These are phyloP conservation scores for Bretziella fagacearum DNA, from an alignment of 2,329 filamentous ascomycete genomes.

Conservation along the genomic window DNA sequence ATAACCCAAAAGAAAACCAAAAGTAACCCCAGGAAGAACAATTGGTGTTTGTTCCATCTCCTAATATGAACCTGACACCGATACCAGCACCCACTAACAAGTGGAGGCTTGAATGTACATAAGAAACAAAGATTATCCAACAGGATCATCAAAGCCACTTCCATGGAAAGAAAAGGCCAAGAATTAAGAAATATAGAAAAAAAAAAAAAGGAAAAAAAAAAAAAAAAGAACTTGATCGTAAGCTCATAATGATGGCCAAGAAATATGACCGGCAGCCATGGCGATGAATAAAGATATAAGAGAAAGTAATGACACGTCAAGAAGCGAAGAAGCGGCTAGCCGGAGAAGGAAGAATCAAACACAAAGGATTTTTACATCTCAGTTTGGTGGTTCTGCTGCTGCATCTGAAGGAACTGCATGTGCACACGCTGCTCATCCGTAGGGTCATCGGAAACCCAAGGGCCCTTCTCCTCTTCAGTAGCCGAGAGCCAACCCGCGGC, in stretches of 20 bases:
- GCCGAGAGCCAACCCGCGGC: conserved; percentile 70
- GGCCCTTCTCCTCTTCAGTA: conserved; percentile 72
- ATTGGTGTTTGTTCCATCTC: too few species aligned
- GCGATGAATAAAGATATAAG: conserved; percentile 2
- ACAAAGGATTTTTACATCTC: too few species aligned
- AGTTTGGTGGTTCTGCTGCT: not conserved
- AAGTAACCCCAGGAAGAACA: too few species aligned
- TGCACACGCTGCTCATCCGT: conserved; percentile 43
- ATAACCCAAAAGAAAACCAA: too few species aligned
- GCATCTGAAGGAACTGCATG: conserved; percentile 20
- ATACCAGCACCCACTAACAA: too few species aligned
- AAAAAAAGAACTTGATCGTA: conserved; percentile 9
- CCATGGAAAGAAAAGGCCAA: too few species aligned
- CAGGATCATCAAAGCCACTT: too few species aligned
- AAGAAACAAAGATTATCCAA: conserved; percentile 3
- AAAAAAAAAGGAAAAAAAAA: conserved; percentile 9
- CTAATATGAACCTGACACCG: too few species aligned
- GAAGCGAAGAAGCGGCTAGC: too few species aligned
- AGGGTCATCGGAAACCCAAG: conserved; percentile 62
- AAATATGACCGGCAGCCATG: too few species aligned
- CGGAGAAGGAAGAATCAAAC: too few species aligned
- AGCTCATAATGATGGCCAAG: conserved; percentile 4
- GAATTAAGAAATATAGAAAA: not conserved
- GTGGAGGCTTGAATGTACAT: not conserved
- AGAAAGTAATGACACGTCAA: too few species aligned